Evolutionary conservation across 306 rosid genomes (phyloP).

Genomic region (Gastrolobium villosum): DNA sequence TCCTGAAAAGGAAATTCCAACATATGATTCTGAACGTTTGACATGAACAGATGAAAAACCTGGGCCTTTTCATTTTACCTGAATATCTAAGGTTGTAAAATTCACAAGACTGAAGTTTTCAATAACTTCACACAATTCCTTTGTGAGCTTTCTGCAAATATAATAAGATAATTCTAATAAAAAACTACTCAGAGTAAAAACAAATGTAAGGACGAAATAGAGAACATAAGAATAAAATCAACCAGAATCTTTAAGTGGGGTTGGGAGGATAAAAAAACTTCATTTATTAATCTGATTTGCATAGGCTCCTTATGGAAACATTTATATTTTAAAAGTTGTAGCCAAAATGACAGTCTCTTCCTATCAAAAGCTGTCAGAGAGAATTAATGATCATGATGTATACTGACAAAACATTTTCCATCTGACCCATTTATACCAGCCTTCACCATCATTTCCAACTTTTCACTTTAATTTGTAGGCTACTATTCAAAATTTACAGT

Average conservation of each 20-base stretch:
- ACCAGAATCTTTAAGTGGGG: slow-evolving; percentile 4
- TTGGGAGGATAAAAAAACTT: not conserved
- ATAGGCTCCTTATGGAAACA: not conserved
- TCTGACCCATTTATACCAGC: slow-evolving; percentile 4
- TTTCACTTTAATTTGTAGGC: slow-evolving; percentile 26
- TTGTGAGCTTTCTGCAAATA: slow-evolving; percentile 90
- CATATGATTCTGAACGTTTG: slow-evolving; percentile 34
- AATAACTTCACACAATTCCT: slow-evolving; percentile 90
- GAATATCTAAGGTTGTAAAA: slow-evolving; percentile 94
- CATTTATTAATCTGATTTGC: slow-evolving; percentile 11
- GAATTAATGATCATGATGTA: not conserved
- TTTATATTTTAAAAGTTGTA: not conserved
- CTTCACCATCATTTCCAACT: slow-evolving; percentile 18
- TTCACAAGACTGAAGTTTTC: slow-evolving; percentile 78
- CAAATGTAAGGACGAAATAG: slow-evolving; percentile 23
- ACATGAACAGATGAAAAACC: slow-evolving; percentile 3
- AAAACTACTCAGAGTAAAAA: slow-evolving; percentile 7
- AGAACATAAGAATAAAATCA: slow-evolving; percentile 24
- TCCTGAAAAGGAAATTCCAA: slow-evolving; percentile 67
- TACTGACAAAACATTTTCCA: slow-evolving; percentile 30
- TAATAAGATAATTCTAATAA: slow-evolving; percentile 7
- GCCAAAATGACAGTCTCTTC: slow-evolving; percentile 25
- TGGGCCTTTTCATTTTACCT: slow-evolving; percentile 56
- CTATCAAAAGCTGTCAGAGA: slow-evolving; percentile 16
- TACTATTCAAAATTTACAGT: not conserved